Evolutionary conservation across 495 filamentous ascomycete species (phyloP).

Genomic region (Penicillium macrosclerotiorum): DNA sequence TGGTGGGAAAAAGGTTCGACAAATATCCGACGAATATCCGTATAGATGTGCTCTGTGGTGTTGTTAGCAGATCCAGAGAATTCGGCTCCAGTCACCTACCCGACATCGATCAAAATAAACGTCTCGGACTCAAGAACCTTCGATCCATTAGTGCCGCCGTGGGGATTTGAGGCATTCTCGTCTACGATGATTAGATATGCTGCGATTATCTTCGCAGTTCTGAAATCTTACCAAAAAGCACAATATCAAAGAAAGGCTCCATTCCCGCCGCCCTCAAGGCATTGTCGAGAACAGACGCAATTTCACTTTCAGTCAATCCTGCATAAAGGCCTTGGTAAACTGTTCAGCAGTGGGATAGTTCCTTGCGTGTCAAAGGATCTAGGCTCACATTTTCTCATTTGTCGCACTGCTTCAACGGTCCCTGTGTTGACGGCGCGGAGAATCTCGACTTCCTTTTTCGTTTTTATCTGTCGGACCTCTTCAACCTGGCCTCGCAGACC

Average conservation of each 20-base stretch:
- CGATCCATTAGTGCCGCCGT: constrained; percentile 50
- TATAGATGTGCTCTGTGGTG: constrained; percentile 46
- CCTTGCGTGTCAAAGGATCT: neutral
- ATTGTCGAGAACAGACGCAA: constrained; percentile 46
- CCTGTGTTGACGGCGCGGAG: constrained; percentile 56
- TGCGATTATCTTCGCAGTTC: neutral
- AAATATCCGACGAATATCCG: constrained; percentile 58
- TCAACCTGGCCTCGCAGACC: constrained; percentile 48
- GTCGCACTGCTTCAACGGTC: constrained; percentile 53
- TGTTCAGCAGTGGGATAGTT: neutral
- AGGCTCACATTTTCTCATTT: constrained; percentile 49
- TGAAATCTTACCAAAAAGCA: constrained; percentile 41
- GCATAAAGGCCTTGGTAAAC: constrained; percentile 36
- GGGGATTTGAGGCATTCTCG: constrained; percentile 52
- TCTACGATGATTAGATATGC: constrained; percentile 17
- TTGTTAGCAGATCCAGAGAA: constrained; percentile 3
- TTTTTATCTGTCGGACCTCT: constrained; percentile 51
- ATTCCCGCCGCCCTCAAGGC: constrained; percentile 46
- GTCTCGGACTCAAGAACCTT: constrained; percentile 48
- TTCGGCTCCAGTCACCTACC: constrained; percentile 25
- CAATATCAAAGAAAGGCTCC: constrained; percentile 55
- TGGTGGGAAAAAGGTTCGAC: constrained; percentile 51
- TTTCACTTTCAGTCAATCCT: constrained; percentile 51
- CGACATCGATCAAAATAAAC: constrained; percentile 56
- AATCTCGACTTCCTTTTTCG: constrained; percentile 44